Evolutionary conservation across 2,329 filamentous ascomycete species (phyloP), one percentile per base, ranked within the genome.

Genomic region (Ascosphaera acerosa): DNA sequence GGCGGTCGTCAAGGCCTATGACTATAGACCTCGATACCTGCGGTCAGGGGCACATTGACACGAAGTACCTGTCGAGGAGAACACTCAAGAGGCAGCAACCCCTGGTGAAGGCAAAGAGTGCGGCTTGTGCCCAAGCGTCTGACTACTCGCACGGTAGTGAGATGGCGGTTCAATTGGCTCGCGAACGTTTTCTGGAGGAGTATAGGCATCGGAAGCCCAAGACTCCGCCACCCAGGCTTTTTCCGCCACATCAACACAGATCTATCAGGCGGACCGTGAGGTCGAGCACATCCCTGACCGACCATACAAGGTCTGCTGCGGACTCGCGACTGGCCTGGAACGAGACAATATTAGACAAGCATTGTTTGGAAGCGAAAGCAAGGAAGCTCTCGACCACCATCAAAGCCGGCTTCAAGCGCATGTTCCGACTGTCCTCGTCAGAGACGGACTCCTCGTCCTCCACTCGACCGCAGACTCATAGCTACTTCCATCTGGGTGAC

Each of bases 311-410:
- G 12, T 7, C 12, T 12, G 7, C 20, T 23, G 12, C 12, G 20
- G 20, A 23, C 12, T 7, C 20, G 7, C 20, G 9, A 9, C 7
- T 12, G 9, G 7, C 9, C 12, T 12, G 7, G 9, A 23, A 23
- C 12, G 20, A 23, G 7, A 9, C 20, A 7, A 9, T 23, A 7
- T 9, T 23, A 9, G 20, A 12, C 20, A 23, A 23, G 20, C 9
- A 12, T 7, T 23, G 12, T 23, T 23, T 12, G 7, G 20, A 23
- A 17, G 18, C 36, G 4, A 51, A 43, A 35, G 44, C 48, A 10
- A 49, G 53, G 30, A 44, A 44, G 2, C 42, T 59, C 15, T 58
- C 56, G 3, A 41, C 43, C 9, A 52, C 49, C 3, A 46, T 59
- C 19, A 57, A 54, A 35, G 50, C 48, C 23, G 45, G 50, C 4